phyloP scores from a whole-genome alignment of 2,329 filamentous ascomycete species.

The Cordyceps farinosa region DNA sequence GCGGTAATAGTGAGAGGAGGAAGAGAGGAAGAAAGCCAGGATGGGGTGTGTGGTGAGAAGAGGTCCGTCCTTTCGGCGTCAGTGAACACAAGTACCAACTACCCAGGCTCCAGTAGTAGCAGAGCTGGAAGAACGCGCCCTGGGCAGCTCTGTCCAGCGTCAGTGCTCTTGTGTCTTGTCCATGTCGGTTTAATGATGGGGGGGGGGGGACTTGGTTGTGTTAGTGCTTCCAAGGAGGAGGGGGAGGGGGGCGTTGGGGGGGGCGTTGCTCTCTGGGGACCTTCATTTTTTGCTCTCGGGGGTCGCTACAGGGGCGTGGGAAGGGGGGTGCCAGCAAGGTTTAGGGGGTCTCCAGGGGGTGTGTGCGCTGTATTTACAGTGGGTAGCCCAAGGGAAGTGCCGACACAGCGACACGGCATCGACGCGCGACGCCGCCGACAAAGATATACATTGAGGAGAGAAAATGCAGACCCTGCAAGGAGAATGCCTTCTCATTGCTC shows the following conservation, averaged over 20 bases:
- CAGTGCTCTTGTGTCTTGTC: background rate
- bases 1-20: background rate
- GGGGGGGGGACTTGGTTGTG: slow-evolving; percentile 1
- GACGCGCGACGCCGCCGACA: no score
- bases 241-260: background rate
- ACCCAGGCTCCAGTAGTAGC: background rate
- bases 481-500: background rate
- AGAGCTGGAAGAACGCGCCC: background rate
- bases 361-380: background rate
- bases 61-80: background rate
- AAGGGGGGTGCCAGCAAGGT: background rate
- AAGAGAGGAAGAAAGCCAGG: background rate
- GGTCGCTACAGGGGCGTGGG: background rate
- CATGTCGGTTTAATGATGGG: background rate
- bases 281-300: background rate
- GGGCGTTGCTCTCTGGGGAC: background rate
- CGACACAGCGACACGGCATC: background rate
- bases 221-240: slow-evolving; percentile 1
- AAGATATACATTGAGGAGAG: background rate
- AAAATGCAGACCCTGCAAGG: background rate
- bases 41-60: slow-evolving; percentile 3
- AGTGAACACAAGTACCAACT: background rate
- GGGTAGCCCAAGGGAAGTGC: slow-evolving; percentile 1
- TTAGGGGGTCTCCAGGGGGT: background rate
- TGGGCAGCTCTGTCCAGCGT: background rate